A percentile compares a stretch with the other conserved stretches of the same genome.
phyloP scores from a whole-genome alignment of 1,139 yeast species.

The Geotrichum bryndzae region DNA sequence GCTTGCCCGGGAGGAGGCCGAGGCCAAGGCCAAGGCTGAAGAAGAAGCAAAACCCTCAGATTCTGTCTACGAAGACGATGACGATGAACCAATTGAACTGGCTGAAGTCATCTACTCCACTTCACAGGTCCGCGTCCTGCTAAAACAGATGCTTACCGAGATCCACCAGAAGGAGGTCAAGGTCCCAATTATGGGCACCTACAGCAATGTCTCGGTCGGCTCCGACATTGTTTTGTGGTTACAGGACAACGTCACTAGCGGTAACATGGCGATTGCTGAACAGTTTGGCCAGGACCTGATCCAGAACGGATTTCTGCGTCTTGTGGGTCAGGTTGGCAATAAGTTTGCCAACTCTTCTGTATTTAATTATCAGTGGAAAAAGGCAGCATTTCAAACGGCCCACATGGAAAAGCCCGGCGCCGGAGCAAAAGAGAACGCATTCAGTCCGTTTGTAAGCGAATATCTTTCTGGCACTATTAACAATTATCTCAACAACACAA shows the following conservation, averaged over 20 bases:
- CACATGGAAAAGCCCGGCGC: constrained; percentile 32
- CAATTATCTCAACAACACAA: constrained; percentile 25
- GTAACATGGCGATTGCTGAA: constrained; percentile 49
- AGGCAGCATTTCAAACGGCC: constrained; percentile 58
- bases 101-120: constrained; percentile 35
- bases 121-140: constrained; percentile 39
- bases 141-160: constrained; percentile 39
- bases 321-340: constrained; percentile 53
- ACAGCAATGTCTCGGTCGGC: constrained; percentile 59
- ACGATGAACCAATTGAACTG: constrained; percentile 28
- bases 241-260: constrained; percentile 33
- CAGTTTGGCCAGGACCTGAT: constrained; percentile 73
- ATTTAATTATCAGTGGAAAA: constrained; percentile 77
- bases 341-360: constrained; percentile 74
- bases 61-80: constrained; percentile 5
- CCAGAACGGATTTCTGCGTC: constrained; percentile 56
- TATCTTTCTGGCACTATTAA: constrained; percentile 48
- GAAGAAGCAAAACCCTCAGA: background rate
- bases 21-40: background rate
- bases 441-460: constrained; percentile 26
- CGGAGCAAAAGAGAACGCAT: constrained; percentile 12
- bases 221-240: constrained; percentile 60
- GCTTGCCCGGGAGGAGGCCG: background rate
- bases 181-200: constrained; percentile 61
- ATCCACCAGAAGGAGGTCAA: constrained; percentile 46